Percentiles rank a stretch among this genome's conserved stretches.
Evolutionary conservation across 2,329 filamentous ascomycete species (phyloP).

Genomic region (Colletotrichum echinochloae): DNA sequence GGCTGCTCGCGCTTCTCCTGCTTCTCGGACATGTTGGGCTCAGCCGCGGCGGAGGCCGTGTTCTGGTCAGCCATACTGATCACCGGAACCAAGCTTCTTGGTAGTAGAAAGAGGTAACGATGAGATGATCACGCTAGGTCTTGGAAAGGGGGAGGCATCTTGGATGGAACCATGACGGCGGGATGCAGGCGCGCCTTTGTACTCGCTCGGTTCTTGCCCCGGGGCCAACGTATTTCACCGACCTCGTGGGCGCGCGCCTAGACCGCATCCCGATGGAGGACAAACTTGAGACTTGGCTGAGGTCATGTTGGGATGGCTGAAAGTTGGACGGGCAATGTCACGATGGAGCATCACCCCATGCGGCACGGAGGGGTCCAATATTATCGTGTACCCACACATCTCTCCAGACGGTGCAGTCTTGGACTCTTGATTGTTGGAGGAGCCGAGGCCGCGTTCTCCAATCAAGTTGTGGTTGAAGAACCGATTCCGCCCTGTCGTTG

Average conservation of each 20-base stretch:
- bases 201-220: constrained; percentile 25
- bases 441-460: not conserved
- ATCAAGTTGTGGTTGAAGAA: constrained; percentile 1
- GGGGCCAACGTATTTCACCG: not conserved
- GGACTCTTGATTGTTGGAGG: constrained; percentile 24
- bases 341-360: constrained; percentile 9
- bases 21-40: constrained; percentile 29
- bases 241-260: constrained; percentile 17
- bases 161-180: not conserved
- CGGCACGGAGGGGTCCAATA: constrained; percentile 8
- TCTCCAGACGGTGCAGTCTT: constrained; percentile 11
- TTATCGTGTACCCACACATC: constrained; percentile 19
- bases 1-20: constrained; percentile 32
- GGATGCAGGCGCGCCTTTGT: constrained; percentile 29
- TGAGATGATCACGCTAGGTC: not conserved
- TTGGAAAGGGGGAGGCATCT: not conserved
- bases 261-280: constrained; percentile 11
- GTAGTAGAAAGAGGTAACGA: not conserved
- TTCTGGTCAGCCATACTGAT: constrained; percentile 11
- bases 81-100: not conserved
- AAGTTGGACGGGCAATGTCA: not conserved
- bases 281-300: constrained; percentile 41
- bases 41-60: constrained; percentile 3
- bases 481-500: not conserved
- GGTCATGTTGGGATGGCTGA: constrained; percentile 21